These are phyloP conservation scores for Rosa rugosa DNA, from an alignment of 306 rosid species.

Conservation along the genomic window DNA sequence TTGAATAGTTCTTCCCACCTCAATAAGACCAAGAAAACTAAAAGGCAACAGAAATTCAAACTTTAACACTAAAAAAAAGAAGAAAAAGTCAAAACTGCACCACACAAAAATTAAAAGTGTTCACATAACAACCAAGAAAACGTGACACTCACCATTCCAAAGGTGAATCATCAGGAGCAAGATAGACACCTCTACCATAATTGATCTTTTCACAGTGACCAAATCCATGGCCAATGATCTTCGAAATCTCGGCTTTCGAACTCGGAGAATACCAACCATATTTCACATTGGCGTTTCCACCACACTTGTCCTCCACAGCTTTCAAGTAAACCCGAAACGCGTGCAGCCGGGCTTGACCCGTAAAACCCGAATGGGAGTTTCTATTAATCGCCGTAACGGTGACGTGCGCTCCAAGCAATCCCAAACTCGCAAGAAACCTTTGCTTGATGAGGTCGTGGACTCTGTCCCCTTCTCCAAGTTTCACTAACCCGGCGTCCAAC, in stretches of 20 bases:
- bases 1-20: not conserved
- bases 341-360: slow-evolving; percentile 54
- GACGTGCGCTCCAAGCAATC: slow-evolving; percentile 35
- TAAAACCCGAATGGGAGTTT: slow-evolving; percentile 32
- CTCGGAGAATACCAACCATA: slow-evolving; percentile 69
- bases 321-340: slow-evolving; percentile 56
- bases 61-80: not conserved
- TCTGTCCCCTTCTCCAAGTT: slow-evolving; percentile 43
- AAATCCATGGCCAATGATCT: slow-evolving; percentile 64
- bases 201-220: slow-evolving; percentile 28
- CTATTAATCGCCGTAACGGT: slow-evolving; percentile 38
- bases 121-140: not conserved
- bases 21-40: slow-evolving; percentile 7
- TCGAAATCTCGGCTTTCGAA: slow-evolving; percentile 49
- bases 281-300: slow-evolving; percentile 57
- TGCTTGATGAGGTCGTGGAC: slow-evolving; percentile 39
- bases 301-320: slow-evolving; percentile 46
- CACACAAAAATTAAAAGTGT: not conserved
- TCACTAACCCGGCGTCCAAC: slow-evolving; percentile 24
- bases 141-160: slow-evolving; percentile 39
- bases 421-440: slow-evolving; percentile 44
- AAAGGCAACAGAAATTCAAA: not conserved
- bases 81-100: slow-evolving; percentile 9
- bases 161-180: slow-evolving; percentile 62
- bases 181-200: slow-evolving; percentile 49